Percentiles rank a stretch among this genome's conserved stretches.
Conservation (phyloP, 805 yeast species). For the Schwanniomyces vanrijiae region DNA sequence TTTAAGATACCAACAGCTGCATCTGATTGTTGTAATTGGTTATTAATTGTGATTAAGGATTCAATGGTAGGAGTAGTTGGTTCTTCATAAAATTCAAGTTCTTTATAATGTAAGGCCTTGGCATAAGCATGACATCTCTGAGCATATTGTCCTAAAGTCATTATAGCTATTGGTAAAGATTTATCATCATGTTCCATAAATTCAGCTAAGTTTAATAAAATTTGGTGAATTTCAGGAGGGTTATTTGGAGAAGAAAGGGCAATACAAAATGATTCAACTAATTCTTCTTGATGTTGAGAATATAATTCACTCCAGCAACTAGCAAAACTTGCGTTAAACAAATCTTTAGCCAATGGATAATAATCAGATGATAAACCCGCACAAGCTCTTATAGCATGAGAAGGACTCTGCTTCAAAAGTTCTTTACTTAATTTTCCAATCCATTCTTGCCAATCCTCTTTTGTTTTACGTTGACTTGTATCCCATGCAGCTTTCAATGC, state of each 20-base stretch:
- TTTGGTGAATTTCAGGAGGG: slow-evolving; percentile 94
- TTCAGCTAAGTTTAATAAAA: slow-evolving; percentile 85
- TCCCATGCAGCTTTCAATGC: slow-evolving; percentile 87
- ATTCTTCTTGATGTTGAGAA: slow-evolving; percentile 84
- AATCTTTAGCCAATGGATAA: slow-evolving; percentile 82
- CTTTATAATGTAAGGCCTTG: slow-evolving; percentile 94
- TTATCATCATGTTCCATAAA: slow-evolving; percentile 98
- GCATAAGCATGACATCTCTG: slow-evolving; percentile 97
- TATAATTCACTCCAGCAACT: slow-evolving; percentile 94
- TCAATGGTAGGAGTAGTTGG: slow-evolving; percentile 92
- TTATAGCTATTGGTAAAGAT: slow-evolving; percentile 86
- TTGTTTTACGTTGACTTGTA: slow-evolving; percentile 80
- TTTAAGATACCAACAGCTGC: slow-evolving; percentile 97
- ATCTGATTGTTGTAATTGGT: slow-evolving; percentile 93
- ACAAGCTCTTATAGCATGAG: slow-evolving; percentile 92
- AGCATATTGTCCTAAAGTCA: slow-evolving; percentile 88
- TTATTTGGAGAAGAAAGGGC: slow-evolving; percentile 89
- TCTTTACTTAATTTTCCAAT: slow-evolving; percentile 82
- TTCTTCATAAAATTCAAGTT: slow-evolving; percentile 89
- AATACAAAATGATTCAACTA: slow-evolving; percentile 78
- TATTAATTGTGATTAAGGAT: slow-evolving; percentile 86
- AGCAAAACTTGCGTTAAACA: slow-evolving; percentile 92
- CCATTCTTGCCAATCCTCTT: slow-evolving; percentile 99
- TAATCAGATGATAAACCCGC: slow-evolving; percentile 85
- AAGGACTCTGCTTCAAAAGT: slow-evolving; percentile 86